Conservation (phyloP, 768 basidiomycete genomes). For the Xerocomellus amylosporus region DNA sequence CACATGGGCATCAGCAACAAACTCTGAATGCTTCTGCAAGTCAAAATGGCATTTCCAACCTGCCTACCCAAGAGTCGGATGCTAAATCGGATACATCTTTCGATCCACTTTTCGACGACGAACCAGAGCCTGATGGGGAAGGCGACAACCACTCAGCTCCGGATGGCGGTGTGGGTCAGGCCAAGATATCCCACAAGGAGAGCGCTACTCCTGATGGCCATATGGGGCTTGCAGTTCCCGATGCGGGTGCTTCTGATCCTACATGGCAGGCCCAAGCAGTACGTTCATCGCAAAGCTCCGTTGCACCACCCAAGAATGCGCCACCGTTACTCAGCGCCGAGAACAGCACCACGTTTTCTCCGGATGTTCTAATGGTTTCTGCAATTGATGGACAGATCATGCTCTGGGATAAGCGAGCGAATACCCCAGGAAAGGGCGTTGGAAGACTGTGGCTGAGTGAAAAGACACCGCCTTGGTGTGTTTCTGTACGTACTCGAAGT, state of each 20-base stretch:
- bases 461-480: slow-evolving; percentile 93
- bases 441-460: slow-evolving; percentile 88
- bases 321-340: slow-evolving; percentile 67
- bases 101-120: slow-evolving; percentile 90
- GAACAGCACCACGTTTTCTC: slow-evolving; percentile 63
- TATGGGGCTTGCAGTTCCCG: slow-evolving; percentile 30
- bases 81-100: slow-evolving; percentile 76
- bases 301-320: slow-evolving; percentile 68
- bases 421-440: slow-evolving; percentile 63
- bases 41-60: slow-evolving; percentile 26
- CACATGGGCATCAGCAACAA: slow-evolving; percentile 15
- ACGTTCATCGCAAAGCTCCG: slow-evolving; percentile 33
- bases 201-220: slow-evolving; percentile 8
- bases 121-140: slow-evolving; percentile 61
- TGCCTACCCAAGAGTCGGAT: slow-evolving; percentile 45
- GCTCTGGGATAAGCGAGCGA: slow-evolving; percentile 82
- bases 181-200: slow-evolving; percentile 16
- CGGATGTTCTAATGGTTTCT: slow-evolving; percentile 84
- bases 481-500: slow-evolving; percentile 62
- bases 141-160: slow-evolving; percentile 22
- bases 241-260: slow-evolving; percentile 22
- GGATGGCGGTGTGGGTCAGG: slow-evolving; percentile 20
- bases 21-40: slow-evolving; percentile 19
- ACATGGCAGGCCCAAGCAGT: slow-evolving; percentile 18
- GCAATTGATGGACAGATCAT: slow-evolving; percentile 91